Percentiles rank a stretch among this genome's conserved stretches.
phyloP scores from a whole-genome alignment of 805 yeast species.

The Wickerhamomyces sydowiorum region DNA sequence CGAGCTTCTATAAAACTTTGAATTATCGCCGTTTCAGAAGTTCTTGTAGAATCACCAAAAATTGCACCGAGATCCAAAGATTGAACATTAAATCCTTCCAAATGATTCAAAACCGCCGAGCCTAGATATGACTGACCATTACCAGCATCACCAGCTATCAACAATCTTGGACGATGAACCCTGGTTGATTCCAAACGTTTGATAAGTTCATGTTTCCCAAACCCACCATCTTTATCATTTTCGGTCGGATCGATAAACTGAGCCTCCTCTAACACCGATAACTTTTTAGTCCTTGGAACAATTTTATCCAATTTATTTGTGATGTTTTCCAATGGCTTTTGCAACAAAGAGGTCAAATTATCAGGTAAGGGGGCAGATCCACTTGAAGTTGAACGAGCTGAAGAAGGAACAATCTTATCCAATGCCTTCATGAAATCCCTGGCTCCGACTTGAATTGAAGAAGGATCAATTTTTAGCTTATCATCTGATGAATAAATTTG shows the following conservation, averaged over 20 bases:
- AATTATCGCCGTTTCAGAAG: slow-evolving; percentile 79
- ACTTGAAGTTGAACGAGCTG: slow-evolving; percentile 76
- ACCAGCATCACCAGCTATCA: slow-evolving; percentile 70
- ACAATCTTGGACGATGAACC: slow-evolving; percentile 74
- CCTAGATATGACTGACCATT: slow-evolving; percentile 85
- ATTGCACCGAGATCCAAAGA: slow-evolving; percentile 74
- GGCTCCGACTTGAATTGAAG: slow-evolving; percentile 64
- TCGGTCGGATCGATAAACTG: slow-evolving; percentile 53
- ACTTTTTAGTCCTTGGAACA: slow-evolving; percentile 53
- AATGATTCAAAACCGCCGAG: slow-evolving; percentile 69
- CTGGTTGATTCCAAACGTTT: slow-evolving; percentile 49
- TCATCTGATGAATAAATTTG: slow-evolving; percentile 79
- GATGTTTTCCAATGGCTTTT: slow-evolving; percentile 41
- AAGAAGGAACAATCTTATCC: slow-evolving; percentile 85
- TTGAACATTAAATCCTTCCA: slow-evolving; percentile 90
- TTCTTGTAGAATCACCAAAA: slow-evolving; percentile 70
- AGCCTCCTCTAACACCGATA: slow-evolving; percentile 64
- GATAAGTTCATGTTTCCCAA: slow-evolving; percentile 59
- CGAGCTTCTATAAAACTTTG: slow-evolving; percentile 84
- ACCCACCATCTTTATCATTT: slow-evolving; percentile 57
- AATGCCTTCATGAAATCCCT: slow-evolving; percentile 83
- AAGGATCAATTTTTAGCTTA: slow-evolving; percentile 69
- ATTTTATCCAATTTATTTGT: slow-evolving; percentile 44
- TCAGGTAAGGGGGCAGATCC: slow-evolving; percentile 77
- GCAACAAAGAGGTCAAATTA: slow-evolving; percentile 57